Conservation (phyloP, 2,329 filamentous ascomycete genomes). For the Penicillium sclerotiorum region DNA sequence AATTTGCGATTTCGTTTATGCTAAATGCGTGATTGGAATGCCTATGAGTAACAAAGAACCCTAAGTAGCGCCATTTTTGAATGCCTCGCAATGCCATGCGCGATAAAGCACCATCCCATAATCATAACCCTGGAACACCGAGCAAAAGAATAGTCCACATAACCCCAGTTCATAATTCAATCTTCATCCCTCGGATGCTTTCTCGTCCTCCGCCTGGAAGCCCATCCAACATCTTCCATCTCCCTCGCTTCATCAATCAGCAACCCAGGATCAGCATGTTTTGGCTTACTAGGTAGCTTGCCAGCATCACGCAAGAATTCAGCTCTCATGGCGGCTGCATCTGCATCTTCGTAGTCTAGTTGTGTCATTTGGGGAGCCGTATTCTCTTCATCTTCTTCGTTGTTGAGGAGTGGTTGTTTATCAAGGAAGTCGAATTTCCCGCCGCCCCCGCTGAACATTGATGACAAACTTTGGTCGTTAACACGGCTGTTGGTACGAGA, state of each 20-base stretch:
- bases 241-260: slow-evolving; percentile 36
- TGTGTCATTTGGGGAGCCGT: slow-evolving; percentile 49
- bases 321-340: slow-evolving; percentile 60
- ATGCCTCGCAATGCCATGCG: slow-evolving; percentile 1
- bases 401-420: slow-evolving; percentile 20
- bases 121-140: not conserved
- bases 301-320: slow-evolving; percentile 52
- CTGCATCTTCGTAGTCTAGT: slow-evolving; percentile 52
- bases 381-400: slow-evolving; percentile 35
- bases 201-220: slow-evolving; percentile 38
- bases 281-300: slow-evolving; percentile 44
- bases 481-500: slow-evolving; percentile 28
- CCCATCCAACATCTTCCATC: slow-evolving; percentile 38
- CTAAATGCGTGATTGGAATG: not conserved
- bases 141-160: slow-evolving; percentile 3
- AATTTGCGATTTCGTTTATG: not conserved
- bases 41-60: not conserved
- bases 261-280: slow-evolving; percentile 15
- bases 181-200: slow-evolving; percentile 27
- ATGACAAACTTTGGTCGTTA: slow-evolving; percentile 33
- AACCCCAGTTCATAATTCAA: slow-evolving; percentile 6
- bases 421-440: slow-evolving; percentile 36
- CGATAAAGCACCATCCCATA: not conserved
- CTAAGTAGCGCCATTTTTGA: not conserved
- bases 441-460: slow-evolving; percentile 33